Conservation (phyloP, 257 asterid species). For the Paraleonurus japonicus region DNA sequence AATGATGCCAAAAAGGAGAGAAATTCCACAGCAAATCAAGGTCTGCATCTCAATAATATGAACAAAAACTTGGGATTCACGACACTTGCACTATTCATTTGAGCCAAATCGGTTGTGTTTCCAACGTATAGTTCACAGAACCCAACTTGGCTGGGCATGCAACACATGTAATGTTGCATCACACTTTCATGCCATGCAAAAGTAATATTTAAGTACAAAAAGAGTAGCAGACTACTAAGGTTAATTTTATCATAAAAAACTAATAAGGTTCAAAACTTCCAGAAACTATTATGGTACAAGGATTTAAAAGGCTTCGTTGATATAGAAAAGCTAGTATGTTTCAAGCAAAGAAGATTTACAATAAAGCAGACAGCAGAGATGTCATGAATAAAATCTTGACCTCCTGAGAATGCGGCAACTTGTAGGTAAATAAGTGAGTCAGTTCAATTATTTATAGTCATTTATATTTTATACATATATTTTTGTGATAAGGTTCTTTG, state of each 20-base stretch:
- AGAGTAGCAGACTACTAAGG: neutral
- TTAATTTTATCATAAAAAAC: neutral
- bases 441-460: neutral
- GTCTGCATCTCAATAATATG: neutral
- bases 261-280: neutral
- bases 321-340: neutral
- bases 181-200: neutral
- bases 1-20: neutral
- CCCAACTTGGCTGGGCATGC: neutral
- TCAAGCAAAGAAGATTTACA: neutral
- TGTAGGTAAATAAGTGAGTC: neutral
- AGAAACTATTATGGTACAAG: neutral
- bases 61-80: neutral
- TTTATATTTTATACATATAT: neutral
- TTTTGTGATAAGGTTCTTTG: neutral
- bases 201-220: neutral
- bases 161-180: neutral
- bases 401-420: neutral
- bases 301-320: neutral
- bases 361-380: neutral
- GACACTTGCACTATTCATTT: neutral
- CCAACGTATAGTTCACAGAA: neutral
- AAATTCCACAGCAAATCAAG: neutral
- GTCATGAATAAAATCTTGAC: neutral
- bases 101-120: neutral